Conservation (phyloP, 176 grass and related monocot genomes). For the Oryza coarctata region DNA sequence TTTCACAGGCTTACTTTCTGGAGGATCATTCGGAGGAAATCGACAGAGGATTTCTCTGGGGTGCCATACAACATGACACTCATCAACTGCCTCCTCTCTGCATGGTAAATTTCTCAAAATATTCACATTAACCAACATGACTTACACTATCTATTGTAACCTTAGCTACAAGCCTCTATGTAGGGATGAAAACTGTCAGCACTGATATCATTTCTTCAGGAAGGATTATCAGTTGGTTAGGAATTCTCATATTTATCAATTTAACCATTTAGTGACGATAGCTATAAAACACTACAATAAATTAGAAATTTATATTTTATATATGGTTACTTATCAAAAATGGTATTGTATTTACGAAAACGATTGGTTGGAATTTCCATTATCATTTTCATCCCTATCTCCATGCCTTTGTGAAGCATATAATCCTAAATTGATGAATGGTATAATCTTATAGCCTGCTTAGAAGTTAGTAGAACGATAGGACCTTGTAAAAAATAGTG, state of each 20-base stretch:
- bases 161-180: neutral
- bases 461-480: neutral
- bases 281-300: too few species aligned
- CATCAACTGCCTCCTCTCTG: conserved; percentile 95
- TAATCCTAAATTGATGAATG: neutral
- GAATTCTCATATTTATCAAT: too few species aligned
- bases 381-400: too few species aligned
- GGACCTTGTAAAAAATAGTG: neutral
- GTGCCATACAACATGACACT: conserved; percentile 96
- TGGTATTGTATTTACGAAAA: too few species aligned
- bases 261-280: too few species aligned
- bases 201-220: too few species aligned
- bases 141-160: neutral
- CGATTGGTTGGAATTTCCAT: too few species aligned
- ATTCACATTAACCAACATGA: neutral
- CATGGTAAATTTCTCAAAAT: conserved; percentile 51
- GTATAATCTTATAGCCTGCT: neutral
- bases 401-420: neutral
- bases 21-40: conserved; percentile 72
- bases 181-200: too few species aligned
- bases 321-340: too few species aligned
- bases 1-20: conserved; percentile 67
- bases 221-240: too few species aligned
- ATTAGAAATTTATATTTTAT: too few species aligned
- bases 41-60: conserved; percentile 88